These are phyloP conservation scores for Ceratocystis cubensis DNA, from an alignment of 2,329 filamentous ascomycete species.

Conservation along the genomic window DNA sequence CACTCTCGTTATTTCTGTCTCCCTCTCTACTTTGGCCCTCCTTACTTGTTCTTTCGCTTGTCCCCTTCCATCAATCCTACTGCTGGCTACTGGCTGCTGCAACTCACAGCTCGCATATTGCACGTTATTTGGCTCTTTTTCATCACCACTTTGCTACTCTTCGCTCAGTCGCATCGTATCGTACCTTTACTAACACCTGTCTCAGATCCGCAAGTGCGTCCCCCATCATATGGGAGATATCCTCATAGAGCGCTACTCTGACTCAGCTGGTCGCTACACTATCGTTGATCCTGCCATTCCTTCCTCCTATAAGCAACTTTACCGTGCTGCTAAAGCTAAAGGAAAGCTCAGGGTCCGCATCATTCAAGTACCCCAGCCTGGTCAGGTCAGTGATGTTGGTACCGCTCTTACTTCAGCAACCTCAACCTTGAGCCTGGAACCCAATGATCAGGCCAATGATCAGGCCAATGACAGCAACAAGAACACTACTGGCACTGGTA, in stretches of 20 bases:
- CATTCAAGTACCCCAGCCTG: constrained; percentile 29
- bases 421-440: neutral
- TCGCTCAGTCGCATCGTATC: constrained; percentile 1
- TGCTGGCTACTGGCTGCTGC: too few relatives aligned
- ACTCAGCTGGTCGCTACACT: constrained; percentile 65
- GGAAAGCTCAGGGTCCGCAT: constrained; percentile 86
- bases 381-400: neutral
- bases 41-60: neutral
- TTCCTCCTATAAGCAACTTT: constrained; percentile 79
- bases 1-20: neutral
- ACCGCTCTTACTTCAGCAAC: neutral
- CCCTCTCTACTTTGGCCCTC: neutral
- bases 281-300: neutral
- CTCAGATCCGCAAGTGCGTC: constrained; percentile 57
- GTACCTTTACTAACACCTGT: neutral
- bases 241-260: constrained; percentile 84
- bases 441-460: neutral
- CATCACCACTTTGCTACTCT: constrained; percentile 20
- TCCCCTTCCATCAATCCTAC: neutral
- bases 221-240: constrained; percentile 43
- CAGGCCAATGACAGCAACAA: neutral
- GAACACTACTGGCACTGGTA: too few relatives aligned
- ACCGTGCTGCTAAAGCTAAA: constrained; percentile 94
- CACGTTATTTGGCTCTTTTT: too few relatives aligned
- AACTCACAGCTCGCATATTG: too few relatives aligned